phyloP scores from a whole-genome alignment of 352 stramenopile species.

The Blastocystis sp. region DNA sequence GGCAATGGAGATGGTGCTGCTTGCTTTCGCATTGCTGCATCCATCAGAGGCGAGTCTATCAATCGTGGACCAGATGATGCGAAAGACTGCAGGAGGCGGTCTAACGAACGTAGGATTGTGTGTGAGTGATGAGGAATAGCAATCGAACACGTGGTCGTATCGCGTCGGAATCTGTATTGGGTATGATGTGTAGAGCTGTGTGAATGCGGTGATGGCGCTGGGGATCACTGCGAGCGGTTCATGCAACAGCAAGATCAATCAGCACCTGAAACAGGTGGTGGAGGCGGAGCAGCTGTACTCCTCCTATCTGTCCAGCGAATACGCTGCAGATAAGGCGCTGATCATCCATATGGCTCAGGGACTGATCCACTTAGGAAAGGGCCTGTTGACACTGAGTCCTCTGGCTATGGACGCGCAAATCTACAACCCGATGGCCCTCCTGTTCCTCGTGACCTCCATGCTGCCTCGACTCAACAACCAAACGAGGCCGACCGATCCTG shows the following conservation, averaged over 20 bases:
- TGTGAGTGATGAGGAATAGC: not conserved
- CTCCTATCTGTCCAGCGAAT: not conserved
- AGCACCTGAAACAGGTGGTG: slow-evolving; percentile 44
- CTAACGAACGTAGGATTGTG: not conserved
- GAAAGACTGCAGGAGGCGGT: slow-evolving; percentile 41
- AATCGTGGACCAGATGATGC: slow-evolving; percentile 53
- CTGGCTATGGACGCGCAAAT: not conserved
- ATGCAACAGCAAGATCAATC: slow-evolving; percentile 41
- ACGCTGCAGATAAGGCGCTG: slow-evolving; percentile 4
- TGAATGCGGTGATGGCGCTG: slow-evolving; percentile 53
- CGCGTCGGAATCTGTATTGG: not conserved
- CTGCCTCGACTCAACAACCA: slow-evolving; percentile 23
- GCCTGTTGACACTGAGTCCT: slow-evolving; percentile 3
- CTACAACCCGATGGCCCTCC: not conserved
- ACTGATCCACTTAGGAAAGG: not conserved
- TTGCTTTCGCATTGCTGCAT: slow-evolving; percentile 33
- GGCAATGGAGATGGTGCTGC: slow-evolving; percentile 31
- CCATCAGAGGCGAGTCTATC: not conserved
- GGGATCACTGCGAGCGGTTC: not conserved
- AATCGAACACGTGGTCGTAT: slow-evolving; percentile 29
- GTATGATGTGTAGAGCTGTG: slow-evolving; percentile 9
- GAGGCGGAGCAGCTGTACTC: slow-evolving; percentile 22
- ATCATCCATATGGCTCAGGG: slow-evolving; percentile 39
- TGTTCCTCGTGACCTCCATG: slow-evolving; percentile 13
- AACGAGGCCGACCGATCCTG: not conserved